These are phyloP conservation scores for Colletotrichum sojae DNA, from an alignment of 2,329 filamentous ascomycete species.

Conservation along the genomic window DNA sequence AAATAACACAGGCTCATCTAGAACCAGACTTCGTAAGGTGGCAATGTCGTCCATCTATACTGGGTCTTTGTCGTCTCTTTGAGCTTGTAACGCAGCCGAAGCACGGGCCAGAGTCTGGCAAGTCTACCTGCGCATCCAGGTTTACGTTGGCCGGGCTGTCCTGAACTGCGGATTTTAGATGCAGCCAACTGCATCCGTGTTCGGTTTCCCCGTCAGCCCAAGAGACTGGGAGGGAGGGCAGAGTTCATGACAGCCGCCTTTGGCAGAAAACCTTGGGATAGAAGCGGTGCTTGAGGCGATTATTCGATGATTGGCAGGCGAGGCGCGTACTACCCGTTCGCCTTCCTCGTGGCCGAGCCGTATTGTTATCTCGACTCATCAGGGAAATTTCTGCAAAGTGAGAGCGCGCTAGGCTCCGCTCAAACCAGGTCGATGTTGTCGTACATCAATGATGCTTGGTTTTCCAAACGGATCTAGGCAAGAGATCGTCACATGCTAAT, in stretches of 20 bases:
- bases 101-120: neutral
- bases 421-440: neutral
- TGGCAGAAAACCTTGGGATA: neutral
- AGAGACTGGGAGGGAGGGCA: neutral
- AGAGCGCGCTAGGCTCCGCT: too few relatives aligned
- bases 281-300: neutral
- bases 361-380: neutral
- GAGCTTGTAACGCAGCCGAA: neutral
- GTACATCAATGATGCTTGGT: conserved; percentile 29
- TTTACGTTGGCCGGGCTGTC: conserved; percentile 9
- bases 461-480: conserved; percentile 5
- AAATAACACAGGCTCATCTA: neutral
- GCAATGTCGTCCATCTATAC: conserved; percentile 9
- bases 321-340: neutral
- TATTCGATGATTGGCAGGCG: conserved; percentile 3
- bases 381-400: neutral
- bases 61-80: conserved; percentile 5
- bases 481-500: conserved; percentile 37
- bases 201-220: neutral
- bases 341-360: neutral
- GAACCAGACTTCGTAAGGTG: conserved; percentile 9
- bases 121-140: neutral
- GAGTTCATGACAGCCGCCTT: conserved; percentile 25
- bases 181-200: neutral
- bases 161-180: neutral